A percentile compares a stretch with the other conserved stretches of the same genome.
phyloP scores from a whole-genome alignment of 176 grass and related monocot genomes.

The Eleusine indica region DNA sequence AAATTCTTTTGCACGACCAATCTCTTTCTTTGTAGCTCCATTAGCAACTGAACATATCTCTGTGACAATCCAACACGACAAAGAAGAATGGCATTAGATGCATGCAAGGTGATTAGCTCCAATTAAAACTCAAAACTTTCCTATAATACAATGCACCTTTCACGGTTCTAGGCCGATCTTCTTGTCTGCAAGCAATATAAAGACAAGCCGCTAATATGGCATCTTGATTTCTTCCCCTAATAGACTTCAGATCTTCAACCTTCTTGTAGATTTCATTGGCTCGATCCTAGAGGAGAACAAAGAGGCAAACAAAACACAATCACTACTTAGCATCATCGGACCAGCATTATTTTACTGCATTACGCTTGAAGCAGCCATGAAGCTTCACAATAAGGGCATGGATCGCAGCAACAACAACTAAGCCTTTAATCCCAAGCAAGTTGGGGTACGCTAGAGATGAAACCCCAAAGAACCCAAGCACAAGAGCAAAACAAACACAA shows the following conservation, averaged over 20 bases:
- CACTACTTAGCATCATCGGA: conserved; percentile 11
- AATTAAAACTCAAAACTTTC: background rate
- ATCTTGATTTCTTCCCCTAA: conserved; percentile 89
- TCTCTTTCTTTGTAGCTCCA: conserved; percentile 95
- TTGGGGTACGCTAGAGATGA: too few species aligned
- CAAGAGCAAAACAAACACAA: too few species aligned
- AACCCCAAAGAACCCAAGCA: too few species aligned
- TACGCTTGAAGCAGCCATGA: background rate
- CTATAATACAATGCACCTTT: conserved; percentile 54
- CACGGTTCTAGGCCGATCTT: conserved; percentile 80
- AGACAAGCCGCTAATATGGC: conserved; percentile 85
- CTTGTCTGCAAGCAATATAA: conserved; percentile 94
- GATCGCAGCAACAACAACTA: background rate
- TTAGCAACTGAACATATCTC: conserved; percentile 94
- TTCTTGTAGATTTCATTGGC: conserved; percentile 97
- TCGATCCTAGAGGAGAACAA: conserved; percentile 57
- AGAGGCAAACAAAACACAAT: conserved; percentile 10
- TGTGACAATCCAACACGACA: conserved; percentile 26
- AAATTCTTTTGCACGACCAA: conserved; percentile 88
- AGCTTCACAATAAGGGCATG: background rate
- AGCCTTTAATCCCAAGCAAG: too few species aligned
- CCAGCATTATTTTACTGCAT: background rate
- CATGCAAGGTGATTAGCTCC: background rate
- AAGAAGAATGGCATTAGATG: conserved; percentile 7
- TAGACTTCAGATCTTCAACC: conserved; percentile 88